Percentiles rank a stretch among this genome's conserved stretches.
These are phyloP conservation scores for Phialophora expanda DNA, from an alignment of 2,329 filamentous ascomycete species.

Conservation along the genomic window DNA sequence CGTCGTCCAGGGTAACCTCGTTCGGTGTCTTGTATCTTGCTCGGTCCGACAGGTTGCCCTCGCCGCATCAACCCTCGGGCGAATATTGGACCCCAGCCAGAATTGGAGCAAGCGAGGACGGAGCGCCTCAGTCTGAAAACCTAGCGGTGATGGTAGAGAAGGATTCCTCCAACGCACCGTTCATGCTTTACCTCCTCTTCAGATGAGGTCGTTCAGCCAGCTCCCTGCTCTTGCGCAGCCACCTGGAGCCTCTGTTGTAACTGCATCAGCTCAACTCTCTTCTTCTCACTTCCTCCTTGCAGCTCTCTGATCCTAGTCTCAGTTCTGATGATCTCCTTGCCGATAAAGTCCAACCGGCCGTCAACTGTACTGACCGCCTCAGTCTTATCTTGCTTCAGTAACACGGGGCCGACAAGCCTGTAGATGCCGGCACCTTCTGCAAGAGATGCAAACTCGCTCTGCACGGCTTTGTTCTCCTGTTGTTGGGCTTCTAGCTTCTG, in stretches of 20 bases:
- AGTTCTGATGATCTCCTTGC: slow-evolving; percentile 80
- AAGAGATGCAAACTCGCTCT: slow-evolving; percentile 79
- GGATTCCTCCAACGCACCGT: background rate
- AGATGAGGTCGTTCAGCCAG: slow-evolving; percentile 23
- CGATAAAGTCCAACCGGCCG: slow-evolving; percentile 87
- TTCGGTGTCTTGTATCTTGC: background rate
- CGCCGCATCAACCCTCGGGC: background rate
- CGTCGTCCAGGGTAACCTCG: background rate
- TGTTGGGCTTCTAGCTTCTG: slow-evolving; percentile 92
- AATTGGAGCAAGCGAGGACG: background rate
- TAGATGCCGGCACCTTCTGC: slow-evolving; percentile 87
- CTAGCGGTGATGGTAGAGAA: background rate
- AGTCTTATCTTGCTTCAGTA: slow-evolving; percentile 90
- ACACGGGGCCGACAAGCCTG: slow-evolving; percentile 89
- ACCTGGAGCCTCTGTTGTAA: slow-evolving; percentile 40
- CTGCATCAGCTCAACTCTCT: slow-evolving; percentile 64
- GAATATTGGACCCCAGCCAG: background rate
- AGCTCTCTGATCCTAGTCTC: slow-evolving; percentile 69
- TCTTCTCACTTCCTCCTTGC: slow-evolving; percentile 67
- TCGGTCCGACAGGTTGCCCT: background rate
- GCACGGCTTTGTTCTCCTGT: slow-evolving; percentile 86
- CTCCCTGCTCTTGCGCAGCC: slow-evolving; percentile 35
- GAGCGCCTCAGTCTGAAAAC: background rate
- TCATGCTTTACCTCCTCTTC: background rate
- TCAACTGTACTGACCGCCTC: slow-evolving; percentile 92